phyloP scores from a whole-genome alignment of 257 asterid genomes.

The Leptodermis oblonga region DNA sequence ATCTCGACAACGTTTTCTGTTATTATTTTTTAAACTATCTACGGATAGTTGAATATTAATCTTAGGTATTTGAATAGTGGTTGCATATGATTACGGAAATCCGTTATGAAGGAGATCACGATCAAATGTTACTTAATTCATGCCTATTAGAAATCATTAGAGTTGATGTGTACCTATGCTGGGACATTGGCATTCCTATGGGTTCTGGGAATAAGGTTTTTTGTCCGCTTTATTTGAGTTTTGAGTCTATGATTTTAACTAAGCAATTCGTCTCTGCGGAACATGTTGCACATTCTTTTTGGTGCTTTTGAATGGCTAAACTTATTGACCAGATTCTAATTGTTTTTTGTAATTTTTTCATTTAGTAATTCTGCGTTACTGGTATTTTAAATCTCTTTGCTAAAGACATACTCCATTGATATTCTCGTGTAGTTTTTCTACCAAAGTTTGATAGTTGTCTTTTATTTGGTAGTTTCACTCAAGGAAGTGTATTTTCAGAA shows the following conservation, averaged over 20 bases:
- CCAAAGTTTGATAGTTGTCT: neutral
- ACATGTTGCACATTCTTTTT: neutral
- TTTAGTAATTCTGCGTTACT: neutral
- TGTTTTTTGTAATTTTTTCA: neutral
- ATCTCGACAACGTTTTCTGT: neutral
- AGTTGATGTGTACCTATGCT: neutral
- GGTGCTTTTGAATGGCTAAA: neutral
- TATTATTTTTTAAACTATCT: neutral
- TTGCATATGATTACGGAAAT: neutral
- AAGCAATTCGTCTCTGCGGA: neutral
- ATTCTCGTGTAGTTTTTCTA: neutral
- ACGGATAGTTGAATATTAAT: neutral
- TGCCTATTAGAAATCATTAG: neutral
- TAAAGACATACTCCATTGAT: neutral
- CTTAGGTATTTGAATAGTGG: neutral
- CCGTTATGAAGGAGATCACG: neutral
- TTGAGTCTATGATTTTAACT: neutral
- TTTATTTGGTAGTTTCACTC: neutral
- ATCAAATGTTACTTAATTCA: neutral
- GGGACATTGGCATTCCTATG: neutral
- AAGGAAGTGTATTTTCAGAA: neutral
- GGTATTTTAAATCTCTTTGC: neutral
- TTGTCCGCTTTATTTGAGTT: neutral
- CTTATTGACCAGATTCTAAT: neutral
- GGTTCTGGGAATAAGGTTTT: neutral